phyloP scores from a whole-genome alignment of 2,329 filamentous ascomycete genomes.

The Aspergillus ustus region DNA sequence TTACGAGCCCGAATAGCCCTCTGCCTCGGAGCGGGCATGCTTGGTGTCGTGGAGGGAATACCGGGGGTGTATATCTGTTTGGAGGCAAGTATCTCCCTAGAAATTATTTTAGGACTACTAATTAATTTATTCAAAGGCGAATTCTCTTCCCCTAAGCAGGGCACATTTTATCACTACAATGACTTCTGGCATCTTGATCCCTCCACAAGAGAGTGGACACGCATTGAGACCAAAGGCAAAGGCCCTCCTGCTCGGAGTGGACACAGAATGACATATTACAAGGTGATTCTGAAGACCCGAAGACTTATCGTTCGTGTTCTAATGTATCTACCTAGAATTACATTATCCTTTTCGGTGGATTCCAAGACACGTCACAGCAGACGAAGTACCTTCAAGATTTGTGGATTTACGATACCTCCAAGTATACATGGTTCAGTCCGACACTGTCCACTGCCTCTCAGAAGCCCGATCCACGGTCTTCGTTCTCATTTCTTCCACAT shows the following conservation, averaged over 20 bases:
- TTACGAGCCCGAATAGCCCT: conserved; percentile 89
- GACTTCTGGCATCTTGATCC: conserved; percentile 96
- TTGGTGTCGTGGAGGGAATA: conserved; percentile 88
- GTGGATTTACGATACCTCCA: conserved; percentile 92
- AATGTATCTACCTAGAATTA: conserved; percentile 63
- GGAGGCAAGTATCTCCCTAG: conserved; percentile 58
- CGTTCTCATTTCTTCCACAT: conserved; percentile 89
- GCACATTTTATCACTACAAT: conserved; percentile 98
- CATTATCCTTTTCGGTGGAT: conserved; percentile 92
- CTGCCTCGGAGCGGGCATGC: conserved; percentile 91
- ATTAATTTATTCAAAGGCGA: conserved; percentile 59
- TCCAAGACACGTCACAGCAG: conserved; percentile 94
- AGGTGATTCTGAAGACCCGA: conserved; percentile 47
- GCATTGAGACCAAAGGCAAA: conserved; percentile 73
- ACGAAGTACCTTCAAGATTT: conserved; percentile 93
- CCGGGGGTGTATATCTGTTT: conserved; percentile 85
- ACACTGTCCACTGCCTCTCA: conserved; percentile 75
- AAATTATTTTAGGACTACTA: neutral
- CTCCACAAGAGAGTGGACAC: conserved; percentile 82
- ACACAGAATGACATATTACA: conserved; percentile 95
- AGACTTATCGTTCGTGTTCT: neutral
- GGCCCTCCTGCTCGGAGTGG: conserved; percentile 87
- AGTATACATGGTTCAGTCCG: conserved; percentile 82
- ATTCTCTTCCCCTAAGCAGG: conserved; percentile 95
- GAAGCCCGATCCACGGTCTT: conserved; percentile 88